phyloP scores from a whole-genome alignment of 768 basidiomycete species.

The Leccinellum luteum region DNA sequence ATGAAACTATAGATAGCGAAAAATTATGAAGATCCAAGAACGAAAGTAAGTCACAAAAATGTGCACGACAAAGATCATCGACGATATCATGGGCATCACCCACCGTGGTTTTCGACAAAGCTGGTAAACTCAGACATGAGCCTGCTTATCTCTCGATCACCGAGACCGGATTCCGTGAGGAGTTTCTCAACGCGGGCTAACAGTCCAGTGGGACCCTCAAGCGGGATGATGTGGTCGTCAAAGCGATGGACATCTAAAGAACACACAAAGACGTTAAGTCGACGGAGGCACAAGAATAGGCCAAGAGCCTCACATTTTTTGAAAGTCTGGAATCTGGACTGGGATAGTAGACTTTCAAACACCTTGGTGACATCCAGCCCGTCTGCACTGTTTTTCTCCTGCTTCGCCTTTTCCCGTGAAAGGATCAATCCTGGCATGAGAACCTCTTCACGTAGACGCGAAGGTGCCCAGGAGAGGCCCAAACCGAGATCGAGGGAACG shows the following conservation, averaged over 20 bases:
- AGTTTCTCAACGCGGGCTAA: conserved; percentile 62
- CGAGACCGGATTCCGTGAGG: conserved; percentile 48
- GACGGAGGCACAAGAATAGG: conserved; percentile 1
- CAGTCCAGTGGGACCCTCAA: conserved; percentile 72
- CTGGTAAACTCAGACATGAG: conserved; percentile 60
- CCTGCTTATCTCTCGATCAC: conserved; percentile 43
- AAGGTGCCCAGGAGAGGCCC: conserved; percentile 71
- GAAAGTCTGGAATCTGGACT: conserved; percentile 40
- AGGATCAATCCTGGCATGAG: conserved; percentile 43
- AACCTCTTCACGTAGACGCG: conserved; percentile 63
- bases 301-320: conserved; percentile 58
- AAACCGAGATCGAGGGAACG: conserved; percentile 71
- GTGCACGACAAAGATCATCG: conserved; percentile 4
- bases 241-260: conserved; percentile 66
- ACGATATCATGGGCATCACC: conserved; percentile 11
- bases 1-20: conserved; percentile 24
- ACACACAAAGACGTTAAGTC: conserved; percentile 15
- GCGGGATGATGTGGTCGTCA: conserved; percentile 70
- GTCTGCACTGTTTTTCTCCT: conserved; percentile 13
- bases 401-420: conserved; percentile 29
- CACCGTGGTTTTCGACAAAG: conserved; percentile 44
- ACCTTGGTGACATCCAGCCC: conserved; percentile 36
- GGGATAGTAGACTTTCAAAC: conserved; percentile 36
- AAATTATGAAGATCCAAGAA: conserved; percentile 25
- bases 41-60: not conserved